phyloP scores from a whole-genome alignment of 2,329 filamentous ascomycete genomes.

The Chrysoporthe deuterocubensis region DNA sequence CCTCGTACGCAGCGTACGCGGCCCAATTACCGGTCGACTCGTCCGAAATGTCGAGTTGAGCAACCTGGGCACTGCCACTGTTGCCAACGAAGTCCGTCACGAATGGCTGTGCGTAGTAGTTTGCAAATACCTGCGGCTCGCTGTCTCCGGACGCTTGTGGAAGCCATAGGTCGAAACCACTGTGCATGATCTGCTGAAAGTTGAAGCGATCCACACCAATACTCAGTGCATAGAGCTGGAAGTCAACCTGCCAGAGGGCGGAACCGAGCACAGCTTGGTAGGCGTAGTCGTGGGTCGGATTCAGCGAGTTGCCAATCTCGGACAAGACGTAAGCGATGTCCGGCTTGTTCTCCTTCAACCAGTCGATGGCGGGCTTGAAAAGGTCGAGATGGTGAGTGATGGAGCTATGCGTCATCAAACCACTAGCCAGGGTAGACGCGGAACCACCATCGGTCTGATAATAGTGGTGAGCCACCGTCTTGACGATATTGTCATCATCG shows the following conservation, averaged over 20 bases:
- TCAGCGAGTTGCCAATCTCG: constrained; percentile 43
- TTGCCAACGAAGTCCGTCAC: constrained; percentile 42
- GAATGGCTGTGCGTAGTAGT: constrained; percentile 44
- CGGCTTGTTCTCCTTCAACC: constrained; percentile 38
- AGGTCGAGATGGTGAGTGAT: constrained; percentile 32
- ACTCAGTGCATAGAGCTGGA: constrained; percentile 41
- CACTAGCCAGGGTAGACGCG: constrained; percentile 35
- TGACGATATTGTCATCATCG: constrained; percentile 37
- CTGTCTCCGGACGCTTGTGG: constrained; percentile 37
- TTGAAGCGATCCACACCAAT: constrained; percentile 43
- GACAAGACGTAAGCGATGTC: constrained; percentile 40
- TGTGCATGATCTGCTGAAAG: constrained; percentile 45
- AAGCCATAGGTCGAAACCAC: constrained; percentile 36
- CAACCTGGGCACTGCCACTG: constrained; percentile 37
- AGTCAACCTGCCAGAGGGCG: constrained; percentile 43
- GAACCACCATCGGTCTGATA: constrained; percentile 38
- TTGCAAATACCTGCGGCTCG: constrained; percentile 40
- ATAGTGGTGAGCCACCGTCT: constrained; percentile 44
- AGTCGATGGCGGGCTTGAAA: constrained; percentile 37
- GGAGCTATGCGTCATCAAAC: constrained; percentile 26
- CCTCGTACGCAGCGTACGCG: constrained; percentile 40
- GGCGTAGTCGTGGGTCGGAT: constrained; percentile 37
- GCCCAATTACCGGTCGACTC: constrained; percentile 34
- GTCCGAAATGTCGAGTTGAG: constrained; percentile 30
- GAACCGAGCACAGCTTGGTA: constrained; percentile 42